Conservation (phyloP, 257 asterid genomes). For the Marsdenia floribunda region DNA sequence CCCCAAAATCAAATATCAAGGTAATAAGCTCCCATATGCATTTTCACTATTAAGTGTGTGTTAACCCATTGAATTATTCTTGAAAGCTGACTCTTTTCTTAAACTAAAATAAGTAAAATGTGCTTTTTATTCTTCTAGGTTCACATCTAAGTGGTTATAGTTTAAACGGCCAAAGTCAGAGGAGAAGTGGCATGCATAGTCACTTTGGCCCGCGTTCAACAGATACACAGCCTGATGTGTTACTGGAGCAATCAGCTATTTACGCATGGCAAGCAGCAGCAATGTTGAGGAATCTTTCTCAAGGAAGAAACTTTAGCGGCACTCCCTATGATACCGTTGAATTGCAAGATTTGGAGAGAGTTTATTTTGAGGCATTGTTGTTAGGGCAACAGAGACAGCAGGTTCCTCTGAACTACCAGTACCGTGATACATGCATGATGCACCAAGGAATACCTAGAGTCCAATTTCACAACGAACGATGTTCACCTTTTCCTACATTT, state of each 20-base stretch:
- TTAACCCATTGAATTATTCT: not conserved
- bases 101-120: too few relatives aligned
- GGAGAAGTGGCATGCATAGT: conserved; percentile 40
- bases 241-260: conserved; percentile 32
- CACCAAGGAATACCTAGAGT: conserved; percentile 41
- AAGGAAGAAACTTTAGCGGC: conserved; percentile 32
- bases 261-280: conserved; percentile 28
- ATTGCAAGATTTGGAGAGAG: conserved; percentile 54
- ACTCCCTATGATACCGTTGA: conserved; percentile 37
- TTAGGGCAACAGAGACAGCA: conserved; percentile 56
- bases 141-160: conserved; percentile 33
- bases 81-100: conserved; percentile 2
- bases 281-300: conserved; percentile 32
- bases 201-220: conserved; percentile 34
- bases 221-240: conserved; percentile 41
- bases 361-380: conserved; percentile 59
- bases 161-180: conserved; percentile 36
- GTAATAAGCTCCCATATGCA: conserved; percentile 11
- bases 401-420: conserved; percentile 37
- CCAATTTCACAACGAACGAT: conserved; percentile 41
- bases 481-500: conserved; percentile 24
- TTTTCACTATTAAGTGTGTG: not conserved
- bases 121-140: conserved; percentile 31
- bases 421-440: conserved; percentile 25
- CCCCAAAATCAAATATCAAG: conserved; percentile 29